Evolutionary conservation across 1,139 yeast genomes (phyloP).

Genomic region (Hansenula sp.): DNA sequence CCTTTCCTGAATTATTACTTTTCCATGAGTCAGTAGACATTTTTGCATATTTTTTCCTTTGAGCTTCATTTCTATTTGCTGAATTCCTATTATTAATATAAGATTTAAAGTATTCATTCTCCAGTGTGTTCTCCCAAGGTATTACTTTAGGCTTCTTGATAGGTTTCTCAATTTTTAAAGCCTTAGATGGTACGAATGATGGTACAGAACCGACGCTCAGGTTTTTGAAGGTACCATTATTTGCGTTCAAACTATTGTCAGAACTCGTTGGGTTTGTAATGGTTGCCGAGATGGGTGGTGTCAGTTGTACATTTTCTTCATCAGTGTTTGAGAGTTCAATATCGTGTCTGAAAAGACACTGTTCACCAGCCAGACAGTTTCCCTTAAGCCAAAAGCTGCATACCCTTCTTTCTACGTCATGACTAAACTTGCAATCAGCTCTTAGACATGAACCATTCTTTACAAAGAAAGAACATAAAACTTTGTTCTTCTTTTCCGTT

Average conservation of each 20-base stretch:
- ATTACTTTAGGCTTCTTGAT: slow-evolving; percentile 24
- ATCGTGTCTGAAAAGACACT: slow-evolving; percentile 33
- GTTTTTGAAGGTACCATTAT: not conserved
- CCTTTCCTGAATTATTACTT: slow-evolving; percentile 30
- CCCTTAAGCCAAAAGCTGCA: slow-evolving; percentile 42
- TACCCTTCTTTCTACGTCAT: slow-evolving; percentile 33
- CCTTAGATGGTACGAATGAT: slow-evolving; percentile 4
- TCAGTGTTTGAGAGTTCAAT: slow-evolving; percentile 4
- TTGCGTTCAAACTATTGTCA: too few relatives aligned
- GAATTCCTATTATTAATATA: slow-evolving; percentile 12
- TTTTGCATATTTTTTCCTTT: slow-evolving; percentile 32
- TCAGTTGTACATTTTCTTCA: not conserved
- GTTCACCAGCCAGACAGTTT: slow-evolving; percentile 34
- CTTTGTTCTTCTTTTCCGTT: slow-evolving; percentile 20
- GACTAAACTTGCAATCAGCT: slow-evolving; percentile 39
- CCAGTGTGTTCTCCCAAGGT: slow-evolving; percentile 29
- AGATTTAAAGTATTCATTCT: slow-evolving; percentile 6
- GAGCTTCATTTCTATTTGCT: slow-evolving; percentile 16
- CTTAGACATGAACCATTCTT: slow-evolving; percentile 36
- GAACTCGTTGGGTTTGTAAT: too few relatives aligned
- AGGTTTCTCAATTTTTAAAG: slow-evolving; percentile 18
- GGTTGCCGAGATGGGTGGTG: not conserved
- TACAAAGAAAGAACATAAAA: slow-evolving; percentile 32
- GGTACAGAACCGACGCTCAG: slow-evolving; percentile 3
- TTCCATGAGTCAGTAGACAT: slow-evolving; percentile 34